Percentiles rank a stretch among this genome's conserved stretches.
These are phyloP conservation scores for Kwoniella pini DNA, from an alignment of 768 basidiomycete species.

Conservation along the genomic window DNA sequence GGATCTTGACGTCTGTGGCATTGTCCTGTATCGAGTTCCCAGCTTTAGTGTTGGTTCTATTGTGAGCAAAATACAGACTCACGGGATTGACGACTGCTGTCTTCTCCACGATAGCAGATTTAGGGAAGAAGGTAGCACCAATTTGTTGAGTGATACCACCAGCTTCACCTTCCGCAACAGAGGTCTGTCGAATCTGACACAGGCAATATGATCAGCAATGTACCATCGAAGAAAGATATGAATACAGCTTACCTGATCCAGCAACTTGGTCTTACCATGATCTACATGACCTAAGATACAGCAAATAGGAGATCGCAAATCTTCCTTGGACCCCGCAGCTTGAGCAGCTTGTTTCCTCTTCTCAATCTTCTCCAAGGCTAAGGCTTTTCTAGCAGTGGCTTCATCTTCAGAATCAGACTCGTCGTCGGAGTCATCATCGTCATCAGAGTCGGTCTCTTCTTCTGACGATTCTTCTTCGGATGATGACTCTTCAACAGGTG, in stretches of 20 bases:
- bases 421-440: constrained; percentile 52
- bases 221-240: background rate
- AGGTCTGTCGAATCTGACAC: constrained; percentile 92
- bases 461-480: constrained; percentile 39
- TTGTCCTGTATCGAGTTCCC: constrained; percentile 62
- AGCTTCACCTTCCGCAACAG: constrained; percentile 98
- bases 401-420: constrained; percentile 56
- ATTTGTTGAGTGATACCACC: constrained; percentile 99
- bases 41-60: background rate
- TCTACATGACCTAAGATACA: constrained; percentile 99
- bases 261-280: constrained; percentile 95
- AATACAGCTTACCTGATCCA: constrained; percentile 75
- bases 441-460: constrained; percentile 36
- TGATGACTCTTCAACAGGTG: constrained; percentile 55
- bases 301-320: constrained; percentile 94
- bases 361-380: constrained; percentile 74
- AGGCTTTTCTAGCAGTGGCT: constrained; percentile 66
- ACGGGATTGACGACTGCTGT: constrained; percentile 90
- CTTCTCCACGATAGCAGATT: constrained; percentile 88
- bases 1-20: constrained; percentile 88
- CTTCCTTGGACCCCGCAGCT: constrained; percentile 80
- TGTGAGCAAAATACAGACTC: constrained; percentile 19
- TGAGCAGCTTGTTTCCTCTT: constrained; percentile 82
- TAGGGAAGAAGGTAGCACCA: constrained; percentile 98
- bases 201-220: constrained; percentile 1